A percentile compares a stretch with the other conserved stretches of the same genome.
These are phyloP conservation scores for Candida fluviatilis DNA, from an alignment of 805 yeast species.

Conservation along the genomic window DNA sequence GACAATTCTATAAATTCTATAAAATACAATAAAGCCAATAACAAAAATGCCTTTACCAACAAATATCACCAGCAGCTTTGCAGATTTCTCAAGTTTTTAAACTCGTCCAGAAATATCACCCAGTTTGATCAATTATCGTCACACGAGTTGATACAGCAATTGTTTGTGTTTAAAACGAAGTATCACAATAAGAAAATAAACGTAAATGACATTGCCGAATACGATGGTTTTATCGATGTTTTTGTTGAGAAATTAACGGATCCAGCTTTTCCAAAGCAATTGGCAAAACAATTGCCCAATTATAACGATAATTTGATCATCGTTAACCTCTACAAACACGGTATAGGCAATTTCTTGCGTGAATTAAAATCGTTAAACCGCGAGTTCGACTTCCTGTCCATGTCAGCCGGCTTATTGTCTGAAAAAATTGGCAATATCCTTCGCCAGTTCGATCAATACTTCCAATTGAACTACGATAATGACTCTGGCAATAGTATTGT, in stretches of 20 bases:
- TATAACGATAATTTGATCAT: background rate
- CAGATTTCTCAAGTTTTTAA: background rate
- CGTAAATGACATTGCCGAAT: background rate
- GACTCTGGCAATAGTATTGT: background rate
- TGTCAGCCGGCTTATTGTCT: conserved; percentile 9
- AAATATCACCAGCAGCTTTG: background rate
- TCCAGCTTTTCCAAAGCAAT: background rate
- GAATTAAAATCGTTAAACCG: conserved; percentile 18
- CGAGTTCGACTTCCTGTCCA: conserved; percentile 17
- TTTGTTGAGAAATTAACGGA: conserved; percentile 1
- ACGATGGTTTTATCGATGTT: background rate
- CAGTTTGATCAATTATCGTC: background rate
- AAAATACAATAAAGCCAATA: background rate
- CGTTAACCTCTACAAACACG: background rate
- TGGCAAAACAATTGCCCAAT: background rate
- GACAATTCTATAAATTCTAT: background rate
- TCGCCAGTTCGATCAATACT: conserved; percentile 14
- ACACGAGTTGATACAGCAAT: background rate
- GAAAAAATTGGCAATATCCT: conserved; percentile 14
- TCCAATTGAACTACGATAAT: conserved; percentile 5
- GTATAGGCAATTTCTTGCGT: conserved; percentile 2
- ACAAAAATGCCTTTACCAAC: background rate
- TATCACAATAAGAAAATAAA: background rate
- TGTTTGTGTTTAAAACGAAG: conserved; percentile 1
- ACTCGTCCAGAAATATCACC: background rate